Evolutionary conservation across 2,329 filamentous ascomycete genomes (phyloP), one percentile per base, ranked within the genome.

Genomic region (Penicillium olsonii): DNA sequence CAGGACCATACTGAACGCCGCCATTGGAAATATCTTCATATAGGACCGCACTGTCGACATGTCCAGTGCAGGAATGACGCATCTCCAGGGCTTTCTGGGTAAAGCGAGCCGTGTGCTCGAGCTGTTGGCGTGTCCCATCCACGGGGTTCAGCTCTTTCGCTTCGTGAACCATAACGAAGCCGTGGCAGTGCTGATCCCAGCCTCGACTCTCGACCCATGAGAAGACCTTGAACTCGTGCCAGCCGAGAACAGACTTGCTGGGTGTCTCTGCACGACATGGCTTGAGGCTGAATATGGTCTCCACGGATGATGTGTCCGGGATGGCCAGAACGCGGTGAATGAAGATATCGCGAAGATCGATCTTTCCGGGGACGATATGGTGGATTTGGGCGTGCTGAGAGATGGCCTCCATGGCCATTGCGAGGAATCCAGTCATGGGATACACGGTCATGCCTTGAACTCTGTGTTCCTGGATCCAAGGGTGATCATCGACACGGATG

Each of bases 201-300:
- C 52, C 50, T 12, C 57, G 46, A 2, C 55, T 55, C 22, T 61
- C 57, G 0, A 55, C 50, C 59, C 59, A 61, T 12, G 59, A 61
- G 33, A 57, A 61, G 14, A 60, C 52, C 22, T 60, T 59, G 37
- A 61, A 61, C 53, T 61, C 59, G 38, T 61, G 56, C 59, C 59
- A 61, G 40, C 53, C 57, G 40, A 58, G 53, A 4, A 56, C 45
- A n/a, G 57, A 50, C 45, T 48, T 54, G 20, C 53, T 56, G 2
- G 53, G 50, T 9, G 52, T 38, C 17, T 60, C 55, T 8, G 38
- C 11, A 18, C 55, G 48, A 15, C 42, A 45, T 18, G 57, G 47
- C 9, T 56, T 41, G 8, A 60, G 15, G 15, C 50, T 53, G 8
- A 61, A 38, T 55, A 61, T 61, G 3, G 54, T 58, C 41, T 61